Evolutionary conservation across 148 eudicot genomes (phyloP), one percentile per base, ranked within the genome.

Genomic region (Silene uniflora): DNA sequence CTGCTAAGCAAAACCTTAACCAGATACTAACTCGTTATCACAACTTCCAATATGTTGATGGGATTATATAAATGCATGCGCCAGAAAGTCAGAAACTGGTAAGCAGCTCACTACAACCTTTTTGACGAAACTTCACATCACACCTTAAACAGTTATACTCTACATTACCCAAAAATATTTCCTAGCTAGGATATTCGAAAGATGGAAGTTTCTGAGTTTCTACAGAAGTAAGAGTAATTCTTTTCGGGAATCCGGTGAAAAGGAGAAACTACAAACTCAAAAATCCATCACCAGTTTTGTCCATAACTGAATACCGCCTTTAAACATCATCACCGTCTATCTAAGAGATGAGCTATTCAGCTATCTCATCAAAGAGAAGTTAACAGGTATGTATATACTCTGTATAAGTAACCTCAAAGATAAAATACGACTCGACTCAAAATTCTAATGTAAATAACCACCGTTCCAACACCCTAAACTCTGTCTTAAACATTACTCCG

Each of bases 71-170:
- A 29, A 29, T 65, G 69, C 42, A 65, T 27, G 22, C 11, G 24
- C 64, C 24, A 61, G 64, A 19, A 52, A 52, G 17, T 22, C 24
- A 21, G 27, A 8, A 52, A 52, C 17, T 22, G 64, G 23, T 9
- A 61, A 61, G 64, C 64, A 21, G 22, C 63, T 21, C 64, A 61
- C 9, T 22, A 61, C 64, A 61, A 61, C 24, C 64, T 61, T 61
- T 61, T 61, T 61, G 27, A 21, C 12, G 19, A 23, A 61, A 49
- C 55, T 49, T 13, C 16, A 10, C 17, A 0, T 49, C 55, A 49
- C 55, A 49, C 55, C 17, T 49, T 49, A 12, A 49, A 52, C 56
- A 39, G 44, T 39, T 0, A 39, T 32, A 32, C 35, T 32, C 44
- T 52, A 52, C 1, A 16, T 52, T 16, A 52, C 56, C 56, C 56